Conservation (phyloP, 306 rosid genomes). For the Delonix regia region DNA sequence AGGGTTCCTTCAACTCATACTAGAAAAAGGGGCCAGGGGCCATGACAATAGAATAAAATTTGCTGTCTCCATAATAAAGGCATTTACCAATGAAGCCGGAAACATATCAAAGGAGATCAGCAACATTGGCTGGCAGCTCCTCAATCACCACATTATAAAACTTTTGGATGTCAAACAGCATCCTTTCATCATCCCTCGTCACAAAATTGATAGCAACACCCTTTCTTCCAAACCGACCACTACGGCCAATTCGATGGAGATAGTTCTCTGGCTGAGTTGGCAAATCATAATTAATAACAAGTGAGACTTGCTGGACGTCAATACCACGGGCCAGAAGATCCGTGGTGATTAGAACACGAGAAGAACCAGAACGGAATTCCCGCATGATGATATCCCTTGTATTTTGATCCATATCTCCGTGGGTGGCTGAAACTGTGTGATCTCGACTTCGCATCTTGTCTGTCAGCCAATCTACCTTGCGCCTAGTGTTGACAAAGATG, state of each 20-base stretch:
- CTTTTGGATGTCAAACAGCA: constrained; percentile 67
- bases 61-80: constrained; percentile 33
- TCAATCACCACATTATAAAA: constrained; percentile 63
- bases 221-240: constrained; percentile 76
- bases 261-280: constrained; percentile 80
- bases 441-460: constrained; percentile 74
- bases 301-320: constrained; percentile 73
- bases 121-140: constrained; percentile 72
- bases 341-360: constrained; percentile 69
- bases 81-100: constrained; percentile 38
- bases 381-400: constrained; percentile 69
- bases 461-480: constrained; percentile 72
- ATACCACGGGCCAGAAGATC: constrained; percentile 78
- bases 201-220: constrained; percentile 76
- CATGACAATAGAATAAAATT: constrained; percentile 31
- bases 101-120: constrained; percentile 58
- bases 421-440: constrained; percentile 76
- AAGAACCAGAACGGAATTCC: constrained; percentile 71
- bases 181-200: constrained; percentile 59
- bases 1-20: constrained; percentile 36
- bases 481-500: constrained; percentile 72
- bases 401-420: constrained; percentile 77
- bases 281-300: constrained; percentile 65
- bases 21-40: constrained; percentile 28
- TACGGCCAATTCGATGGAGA: constrained; percentile 73